Evolutionary conservation across 805 yeast species (phyloP).

Genomic region (Saccharomycopsis sp.): DNA sequence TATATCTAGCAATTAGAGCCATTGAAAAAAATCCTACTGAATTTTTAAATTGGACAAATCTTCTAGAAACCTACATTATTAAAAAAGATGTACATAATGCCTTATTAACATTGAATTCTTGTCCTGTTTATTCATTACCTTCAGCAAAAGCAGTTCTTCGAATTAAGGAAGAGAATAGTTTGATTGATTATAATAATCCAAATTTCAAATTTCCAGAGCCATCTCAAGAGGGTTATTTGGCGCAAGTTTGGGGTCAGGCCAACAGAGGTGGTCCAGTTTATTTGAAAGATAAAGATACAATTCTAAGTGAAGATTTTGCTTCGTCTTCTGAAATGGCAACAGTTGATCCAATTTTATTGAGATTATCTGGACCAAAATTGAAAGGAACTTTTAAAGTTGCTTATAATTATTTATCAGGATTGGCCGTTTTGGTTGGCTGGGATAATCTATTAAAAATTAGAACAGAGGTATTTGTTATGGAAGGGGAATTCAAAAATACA

Average conservation of each 20-base stretch:
- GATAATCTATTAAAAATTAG: conserved; percentile 57
- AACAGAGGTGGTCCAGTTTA: conserved; percentile 16
- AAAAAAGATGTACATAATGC: conserved; percentile 48
- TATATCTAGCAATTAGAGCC: conserved; percentile 46
- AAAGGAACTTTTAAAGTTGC: conserved; percentile 47
- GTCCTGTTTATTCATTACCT: conserved; percentile 46
- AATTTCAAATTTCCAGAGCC: conserved; percentile 17
- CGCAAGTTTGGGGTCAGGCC: conserved; percentile 16
- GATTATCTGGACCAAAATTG: conserved; percentile 40
- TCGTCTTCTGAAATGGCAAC: conserved; percentile 27
- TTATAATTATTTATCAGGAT: conserved; percentile 59
- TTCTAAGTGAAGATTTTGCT: conserved; percentile 16
- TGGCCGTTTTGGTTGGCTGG: conserved; percentile 75
- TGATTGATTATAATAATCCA: conserved; percentile 5
- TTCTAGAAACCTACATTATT: conserved; percentile 51
- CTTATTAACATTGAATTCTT: conserved; percentile 55
- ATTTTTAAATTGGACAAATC: conserved; percentile 59
- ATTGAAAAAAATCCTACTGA: conserved; percentile 66
- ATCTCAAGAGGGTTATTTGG: conserved; percentile 14
- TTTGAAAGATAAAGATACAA: conserved; percentile 13
- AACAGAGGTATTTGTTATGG: conserved; percentile 72
- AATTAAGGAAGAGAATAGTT: conserved; percentile 15
- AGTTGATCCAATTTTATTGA: conserved; percentile 37
- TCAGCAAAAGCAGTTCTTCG: conserved; percentile 30
- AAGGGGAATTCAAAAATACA: conserved; percentile 40